A percentile compares a stretch with the other conserved stretches of the same genome.
These are phyloP conservation scores for Saccharomyces hybrid DNA, from an alignment of 1,139 yeast species.

Conservation along the genomic window DNA sequence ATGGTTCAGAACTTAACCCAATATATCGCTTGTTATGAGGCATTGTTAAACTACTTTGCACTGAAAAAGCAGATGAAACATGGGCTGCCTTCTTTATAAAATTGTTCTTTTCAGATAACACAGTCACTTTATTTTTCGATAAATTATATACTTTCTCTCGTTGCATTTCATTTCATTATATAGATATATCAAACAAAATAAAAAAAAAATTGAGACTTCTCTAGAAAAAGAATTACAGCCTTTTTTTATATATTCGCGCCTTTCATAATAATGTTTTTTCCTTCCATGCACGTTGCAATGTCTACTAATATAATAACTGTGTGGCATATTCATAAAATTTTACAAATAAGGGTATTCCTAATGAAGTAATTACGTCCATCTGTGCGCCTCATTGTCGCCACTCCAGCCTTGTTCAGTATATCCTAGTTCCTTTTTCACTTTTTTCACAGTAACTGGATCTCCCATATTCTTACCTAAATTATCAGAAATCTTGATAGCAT, in stretches of 20 bases:
- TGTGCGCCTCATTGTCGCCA: slow-evolving; percentile 71
- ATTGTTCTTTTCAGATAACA: background rate
- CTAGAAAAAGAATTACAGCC: background rate
- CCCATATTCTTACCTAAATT: slow-evolving; percentile 92
- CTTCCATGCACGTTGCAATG: too few relatives aligned
- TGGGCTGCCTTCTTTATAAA: background rate
- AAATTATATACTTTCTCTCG: background rate
- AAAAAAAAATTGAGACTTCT: background rate
- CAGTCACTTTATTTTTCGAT: background rate
- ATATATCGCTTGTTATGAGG: slow-evolving; percentile 64
- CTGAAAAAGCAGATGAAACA: slow-evolving; percentile 7
- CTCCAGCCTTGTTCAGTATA: slow-evolving; percentile 64
- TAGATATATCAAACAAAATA: background rate
- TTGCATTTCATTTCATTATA: background rate
- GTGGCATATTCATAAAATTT: background rate
- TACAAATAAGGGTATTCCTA: background rate
- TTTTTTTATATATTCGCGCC: background rate
- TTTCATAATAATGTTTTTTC: background rate
- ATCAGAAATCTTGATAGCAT: slow-evolving; percentile 86
- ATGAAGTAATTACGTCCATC: slow-evolving; percentile 39
- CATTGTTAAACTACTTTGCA: slow-evolving; percentile 33
- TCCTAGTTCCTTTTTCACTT: slow-evolving; percentile 71
- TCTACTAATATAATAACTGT: background rate
- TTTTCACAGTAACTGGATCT: slow-evolving; percentile 55
- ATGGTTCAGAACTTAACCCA: slow-evolving; percentile 82